Base-by-base conservation (phyloP, 2,329 filamentous ascomycete species). In the Fusarium sp. region DNA sequence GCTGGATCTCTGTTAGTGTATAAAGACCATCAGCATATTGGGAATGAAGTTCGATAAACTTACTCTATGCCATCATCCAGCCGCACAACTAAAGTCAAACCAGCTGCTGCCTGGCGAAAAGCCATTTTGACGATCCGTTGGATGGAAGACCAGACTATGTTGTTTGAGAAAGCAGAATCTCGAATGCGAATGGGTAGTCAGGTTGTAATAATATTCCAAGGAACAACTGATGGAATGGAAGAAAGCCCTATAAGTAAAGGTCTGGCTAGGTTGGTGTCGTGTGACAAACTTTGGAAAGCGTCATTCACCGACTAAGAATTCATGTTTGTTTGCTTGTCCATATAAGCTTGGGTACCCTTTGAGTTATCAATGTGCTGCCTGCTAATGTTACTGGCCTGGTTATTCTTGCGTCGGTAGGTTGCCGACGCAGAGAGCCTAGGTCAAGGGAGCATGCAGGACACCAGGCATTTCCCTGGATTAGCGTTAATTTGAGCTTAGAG, bases 311-410 rank as follows among this genome's bases (percentile, higher is more conserved):
- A 12, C 18, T n/a, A 38, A n/a, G 34, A 12, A 11, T 4, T 38
- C 0, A 38, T n/a, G 10, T n/a, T n/a, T n/a, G 34, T n/a, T 38
- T 38, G 10, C 18, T 38, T 7, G 12, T 1, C 0, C 0, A 10
- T n/a, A 38, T 2, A 38, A 10, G 6, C 5, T 11, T 38, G 34
- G 3, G 10, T n/a, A 7, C 5, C 2, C 9, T 38, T 11, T 38
- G 34, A 38, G 9, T 4, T 11, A n/a, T 11, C 34, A 11, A 12
- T n/a, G 34, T n/a, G 34, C 34, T 11, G 34, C 11, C 25, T 11
- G 14, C 9, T 24, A 24, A 18, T 24, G 11, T 6, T 16, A 24
- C 32, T 32, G 47, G 15, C 10, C 29, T 24, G 20, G 4, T 24
- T 18, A 12, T 20, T 22, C 29, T n/a, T 20, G 12, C 18, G 25